Conservation (phyloP, 768 basidiomycete genomes). For the Lentinula sp. region DNA sequence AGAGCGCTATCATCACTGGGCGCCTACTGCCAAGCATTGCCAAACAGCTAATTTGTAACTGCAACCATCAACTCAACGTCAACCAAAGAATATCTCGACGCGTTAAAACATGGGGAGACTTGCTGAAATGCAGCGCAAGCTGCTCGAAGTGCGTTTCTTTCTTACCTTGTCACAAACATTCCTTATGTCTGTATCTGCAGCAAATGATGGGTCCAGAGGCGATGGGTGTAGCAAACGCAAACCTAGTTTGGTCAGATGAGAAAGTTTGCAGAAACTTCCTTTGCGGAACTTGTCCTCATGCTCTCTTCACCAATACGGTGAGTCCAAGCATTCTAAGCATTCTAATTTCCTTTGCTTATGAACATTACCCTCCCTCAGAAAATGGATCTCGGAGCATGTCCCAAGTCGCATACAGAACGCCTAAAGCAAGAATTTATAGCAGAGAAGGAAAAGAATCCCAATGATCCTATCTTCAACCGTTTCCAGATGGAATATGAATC, state of each 20-base stretch:
- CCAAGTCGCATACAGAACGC: conserved; percentile 92
- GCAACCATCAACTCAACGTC: too few species aligned
- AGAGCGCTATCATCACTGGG: too few species aligned
- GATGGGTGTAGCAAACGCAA: conserved; percentile 92
- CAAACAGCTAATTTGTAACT: too few species aligned
- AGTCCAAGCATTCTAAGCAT: conserved; percentile 20
- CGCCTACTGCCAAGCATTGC: too few species aligned
- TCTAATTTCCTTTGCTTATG: not conserved
- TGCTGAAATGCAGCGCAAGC: conserved; percentile 97
- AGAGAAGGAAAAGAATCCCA: conserved; percentile 69
- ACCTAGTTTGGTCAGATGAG: conserved; percentile 90
- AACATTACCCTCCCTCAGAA: conserved; percentile 48
- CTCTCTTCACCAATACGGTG: conserved; percentile 96
- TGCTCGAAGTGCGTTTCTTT: conserved; percentile 38
- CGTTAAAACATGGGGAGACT: conserved; percentile 74
- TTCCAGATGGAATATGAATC: conserved; percentile 96
- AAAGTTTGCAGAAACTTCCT: conserved; percentile 98
- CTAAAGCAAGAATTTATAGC: conserved; percentile 86
- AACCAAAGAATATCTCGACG: not conserved
- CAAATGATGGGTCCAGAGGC: conserved; percentile 99
- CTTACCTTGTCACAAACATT: not conserved
- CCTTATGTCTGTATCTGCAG: conserved; percentile 32
- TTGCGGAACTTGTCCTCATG: conserved; percentile 97
- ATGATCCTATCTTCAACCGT: conserved; percentile 73
- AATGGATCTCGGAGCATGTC: conserved; percentile 99